A percentile compares a stretch with the other conserved stretches of the same genome.
Conservation (phyloP, 208 protist species). For the Trypanosoma platydactyli region DNA sequence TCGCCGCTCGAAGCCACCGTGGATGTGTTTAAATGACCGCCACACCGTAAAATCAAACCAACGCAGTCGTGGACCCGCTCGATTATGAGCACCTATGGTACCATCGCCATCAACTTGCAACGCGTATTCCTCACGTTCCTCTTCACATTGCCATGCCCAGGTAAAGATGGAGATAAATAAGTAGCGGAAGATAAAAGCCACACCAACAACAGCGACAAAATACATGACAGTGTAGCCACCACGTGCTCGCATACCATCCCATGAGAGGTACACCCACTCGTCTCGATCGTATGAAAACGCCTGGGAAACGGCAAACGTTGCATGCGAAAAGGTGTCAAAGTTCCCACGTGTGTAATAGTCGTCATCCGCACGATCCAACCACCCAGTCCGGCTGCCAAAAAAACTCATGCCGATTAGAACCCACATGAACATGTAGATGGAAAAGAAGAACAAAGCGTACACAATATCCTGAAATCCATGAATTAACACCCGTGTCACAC, state of each 20-base stretch:
- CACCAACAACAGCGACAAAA: conserved; percentile 74
- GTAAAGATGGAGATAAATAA: conserved; percentile 88
- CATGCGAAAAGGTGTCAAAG: conserved; percentile 85
- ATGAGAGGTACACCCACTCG: conserved; percentile 87
- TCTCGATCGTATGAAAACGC: conserved; percentile 83
- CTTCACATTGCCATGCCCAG: conserved; percentile 81
- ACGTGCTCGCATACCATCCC: conserved; percentile 78
- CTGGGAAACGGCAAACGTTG: conserved; percentile 81
- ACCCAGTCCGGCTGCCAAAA: conserved; percentile 78
- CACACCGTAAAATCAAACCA: conserved; percentile 92
- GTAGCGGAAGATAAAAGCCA: conserved; percentile 82
- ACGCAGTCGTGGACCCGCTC: conserved; percentile 37
- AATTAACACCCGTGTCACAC: conserved; percentile 78
- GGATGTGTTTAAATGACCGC: conserved; percentile 92
- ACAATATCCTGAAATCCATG: conserved; percentile 74
- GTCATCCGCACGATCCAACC: conserved; percentile 43
- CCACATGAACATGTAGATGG: conserved; percentile 93
- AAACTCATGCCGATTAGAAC: conserved; percentile 91
- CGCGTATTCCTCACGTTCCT: conserved; percentile 65
- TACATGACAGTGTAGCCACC: conserved; percentile 86
- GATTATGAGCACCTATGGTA: conserved; percentile 24
- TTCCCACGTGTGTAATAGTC: conserved; percentile 63
- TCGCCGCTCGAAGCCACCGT: conserved; percentile 85
- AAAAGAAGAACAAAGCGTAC: conserved; percentile 87
- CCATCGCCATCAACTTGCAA: conserved; percentile 22